Base-by-base conservation (phyloP, 129 eudicot species). In the Logfia minima region DNA sequence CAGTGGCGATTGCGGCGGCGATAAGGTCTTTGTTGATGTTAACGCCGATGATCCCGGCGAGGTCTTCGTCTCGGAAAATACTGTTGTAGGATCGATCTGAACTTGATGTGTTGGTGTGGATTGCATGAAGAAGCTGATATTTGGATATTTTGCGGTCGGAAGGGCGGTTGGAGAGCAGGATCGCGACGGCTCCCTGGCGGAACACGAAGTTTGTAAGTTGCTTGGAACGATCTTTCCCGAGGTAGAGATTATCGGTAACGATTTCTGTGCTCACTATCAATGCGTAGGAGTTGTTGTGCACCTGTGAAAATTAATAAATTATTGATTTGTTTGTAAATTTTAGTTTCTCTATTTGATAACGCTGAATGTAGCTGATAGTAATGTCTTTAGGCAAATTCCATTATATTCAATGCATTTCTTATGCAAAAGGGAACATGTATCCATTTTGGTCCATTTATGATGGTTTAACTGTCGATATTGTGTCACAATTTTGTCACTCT, bases 111-210 rank as follows among this genome's bases (percentile, higher is more conserved):
- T 85, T 77, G 9, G 87, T 80, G 52, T 77, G 80, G 23, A 88
- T 77, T 4, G 86, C 61, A 58, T 85, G 89, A 56, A 72, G 53
- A 66, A 88, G 84, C 51, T 85, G 66, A 70, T 88, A 88, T 68
- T 88, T 88, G 21, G 87, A 83, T 10, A 29, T n/a, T 13, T n/a
- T 8, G 5, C 61, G 59, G 71, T 88, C 84, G 0, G 75, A 71
- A 0, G 81, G 43, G 35, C 61, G 43, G 66, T 78, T 83, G 1
- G 89, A 85, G 74, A 88, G 89, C 28, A 88, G 77, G 35, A 88
- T 77, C 4, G 92, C 92, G 10, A 81, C 82, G 1, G 84, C 92
- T 14, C 92, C 92, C 9, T 80, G 58, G 2, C 89, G 92, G 64
- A 87, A 81, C 1, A 82, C 2, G 68, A 83, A 58, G 13, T 85